A percentile compares a stretch with the other conserved stretches of the same genome.
Evolutionary conservation across 306 rosid species (phyloP).

Genomic region (Prunus padus): DNA sequence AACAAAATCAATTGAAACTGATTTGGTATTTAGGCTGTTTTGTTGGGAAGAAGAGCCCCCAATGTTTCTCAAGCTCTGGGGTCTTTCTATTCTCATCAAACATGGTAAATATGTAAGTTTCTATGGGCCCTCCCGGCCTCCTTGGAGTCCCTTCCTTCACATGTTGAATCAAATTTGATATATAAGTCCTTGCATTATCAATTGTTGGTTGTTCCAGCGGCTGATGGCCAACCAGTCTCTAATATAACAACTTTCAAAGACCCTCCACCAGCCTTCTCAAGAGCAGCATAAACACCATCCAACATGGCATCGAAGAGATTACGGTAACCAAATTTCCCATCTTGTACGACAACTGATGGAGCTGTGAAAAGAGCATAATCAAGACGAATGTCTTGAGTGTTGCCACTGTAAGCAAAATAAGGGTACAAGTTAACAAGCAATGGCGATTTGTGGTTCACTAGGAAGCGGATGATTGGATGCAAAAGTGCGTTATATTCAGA

Average conservation of each 20-base stretch:
- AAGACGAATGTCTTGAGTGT: background rate
- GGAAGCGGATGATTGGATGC: constrained; percentile 1
- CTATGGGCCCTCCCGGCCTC: no score
- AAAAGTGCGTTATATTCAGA: background rate
- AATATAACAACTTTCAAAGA: no score
- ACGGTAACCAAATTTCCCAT: constrained; percentile 1
- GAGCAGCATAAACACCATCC: constrained; percentile 31
- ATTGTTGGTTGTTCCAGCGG: no score
- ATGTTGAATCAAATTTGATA: no score
- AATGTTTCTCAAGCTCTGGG: no score
- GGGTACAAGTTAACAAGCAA: constrained; percentile 20
- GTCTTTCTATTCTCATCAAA: no score
- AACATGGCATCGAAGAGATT: constrained; percentile 33
- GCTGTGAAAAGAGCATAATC: constrained; percentile 26
- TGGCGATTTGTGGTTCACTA: background rate
- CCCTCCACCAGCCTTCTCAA: constrained; percentile 34
- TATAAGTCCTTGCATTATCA: no score
- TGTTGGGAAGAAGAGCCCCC: constrained; percentile 38
- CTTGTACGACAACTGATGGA: constrained; percentile 11
- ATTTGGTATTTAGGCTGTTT: constrained; percentile 24
- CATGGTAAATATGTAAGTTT: no score
- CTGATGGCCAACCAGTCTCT: no score
- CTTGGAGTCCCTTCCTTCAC: no score
- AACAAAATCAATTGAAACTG: constrained; percentile 13
- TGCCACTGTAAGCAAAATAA: constrained; percentile 18